Conservation (phyloP, 768 basidiomycete species). For the Leccinellum albellum region DNA sequence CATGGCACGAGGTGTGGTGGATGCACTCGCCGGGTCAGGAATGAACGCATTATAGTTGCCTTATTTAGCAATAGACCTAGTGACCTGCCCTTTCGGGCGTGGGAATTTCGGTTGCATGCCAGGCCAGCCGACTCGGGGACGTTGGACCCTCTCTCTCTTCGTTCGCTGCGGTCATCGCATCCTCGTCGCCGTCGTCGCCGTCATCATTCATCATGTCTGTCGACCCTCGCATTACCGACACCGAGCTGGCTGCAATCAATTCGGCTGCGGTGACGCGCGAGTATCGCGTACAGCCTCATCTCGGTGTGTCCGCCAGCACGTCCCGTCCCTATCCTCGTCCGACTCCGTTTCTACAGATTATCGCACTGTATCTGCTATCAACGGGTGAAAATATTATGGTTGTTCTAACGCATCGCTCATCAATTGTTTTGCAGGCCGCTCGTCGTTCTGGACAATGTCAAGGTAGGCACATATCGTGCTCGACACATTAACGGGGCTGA, state of each 20-base stretch:
- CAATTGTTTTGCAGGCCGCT: slow-evolving; percentile 61
- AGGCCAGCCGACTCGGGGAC: slow-evolving; percentile 4
- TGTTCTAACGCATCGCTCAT: slow-evolving; percentile 5
- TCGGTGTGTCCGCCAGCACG: slow-evolving; percentile 48
- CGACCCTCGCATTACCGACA: slow-evolving; percentile 64
- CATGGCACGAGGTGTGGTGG: slow-evolving; percentile 40
- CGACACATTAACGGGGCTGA: slow-evolving; percentile 12
- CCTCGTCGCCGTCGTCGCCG: background rate
- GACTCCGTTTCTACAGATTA: slow-evolving; percentile 59
- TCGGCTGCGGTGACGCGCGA: slow-evolving; percentile 86
- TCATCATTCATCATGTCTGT: slow-evolving; percentile 29
- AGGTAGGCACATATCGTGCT: slow-evolving; percentile 44
- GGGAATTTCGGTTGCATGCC: slow-evolving; percentile 16
- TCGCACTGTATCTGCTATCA: slow-evolving; percentile 97
- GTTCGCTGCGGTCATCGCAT: background rate
- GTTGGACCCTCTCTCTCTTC: background rate
- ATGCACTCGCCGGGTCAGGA: slow-evolving; percentile 34
- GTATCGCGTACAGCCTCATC: slow-evolving; percentile 84
- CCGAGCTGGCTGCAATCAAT: slow-evolving; percentile 75
- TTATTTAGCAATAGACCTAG: background rate
- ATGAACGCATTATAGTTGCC: slow-evolving; percentile 22
- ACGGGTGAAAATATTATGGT: slow-evolving; percentile 61
- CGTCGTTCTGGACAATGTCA: slow-evolving; percentile 97
- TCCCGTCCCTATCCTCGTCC: slow-evolving; percentile 3
- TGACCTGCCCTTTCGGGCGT: slow-evolving; percentile 14